These are phyloP conservation scores for Colletotrichum aenigma DNA, from an alignment of 2,329 filamentous ascomycete species.

Conservation along the genomic window DNA sequence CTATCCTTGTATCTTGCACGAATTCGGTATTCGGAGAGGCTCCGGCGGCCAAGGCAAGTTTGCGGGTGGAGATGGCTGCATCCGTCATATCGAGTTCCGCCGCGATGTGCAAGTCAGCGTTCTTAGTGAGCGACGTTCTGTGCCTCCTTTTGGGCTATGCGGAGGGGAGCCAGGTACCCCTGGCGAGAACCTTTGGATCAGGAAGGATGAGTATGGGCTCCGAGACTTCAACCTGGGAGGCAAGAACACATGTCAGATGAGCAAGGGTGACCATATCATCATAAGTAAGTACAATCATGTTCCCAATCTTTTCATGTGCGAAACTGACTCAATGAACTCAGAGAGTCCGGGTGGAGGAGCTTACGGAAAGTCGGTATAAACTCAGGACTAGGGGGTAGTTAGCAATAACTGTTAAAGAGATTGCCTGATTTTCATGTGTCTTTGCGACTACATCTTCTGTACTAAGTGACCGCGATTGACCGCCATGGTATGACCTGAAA, in stretches of 20 bases:
- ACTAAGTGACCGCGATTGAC: too few species aligned
- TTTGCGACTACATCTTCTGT: too few species aligned
- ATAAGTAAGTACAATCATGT: background rate
- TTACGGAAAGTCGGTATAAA: too few species aligned
- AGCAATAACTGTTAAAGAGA: rapidly evolving
- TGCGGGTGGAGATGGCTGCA: background rate
- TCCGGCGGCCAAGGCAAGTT: background rate
- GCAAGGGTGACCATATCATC: background rate
- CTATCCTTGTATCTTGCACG: background rate
- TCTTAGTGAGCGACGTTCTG: background rate
- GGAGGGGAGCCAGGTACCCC: background rate
- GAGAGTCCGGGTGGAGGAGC: background rate
- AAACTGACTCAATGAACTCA: rapidly evolving
- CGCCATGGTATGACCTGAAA: too few species aligned
- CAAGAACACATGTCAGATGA: background rate
- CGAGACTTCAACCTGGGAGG: background rate
- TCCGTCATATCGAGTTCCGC: background rate
- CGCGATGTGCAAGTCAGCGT: background rate
- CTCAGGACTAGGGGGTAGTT: too few species aligned
- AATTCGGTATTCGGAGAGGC: background rate
- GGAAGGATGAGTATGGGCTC: background rate
- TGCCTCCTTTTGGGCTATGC: background rate
- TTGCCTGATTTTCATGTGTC: too few species aligned
- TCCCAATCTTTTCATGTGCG: rapidly evolving
- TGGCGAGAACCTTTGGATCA: background rate